These are phyloP conservation scores for Chenopodium formosanum DNA, from an alignment of 148 eudicot species.

Conservation along the genomic window DNA sequence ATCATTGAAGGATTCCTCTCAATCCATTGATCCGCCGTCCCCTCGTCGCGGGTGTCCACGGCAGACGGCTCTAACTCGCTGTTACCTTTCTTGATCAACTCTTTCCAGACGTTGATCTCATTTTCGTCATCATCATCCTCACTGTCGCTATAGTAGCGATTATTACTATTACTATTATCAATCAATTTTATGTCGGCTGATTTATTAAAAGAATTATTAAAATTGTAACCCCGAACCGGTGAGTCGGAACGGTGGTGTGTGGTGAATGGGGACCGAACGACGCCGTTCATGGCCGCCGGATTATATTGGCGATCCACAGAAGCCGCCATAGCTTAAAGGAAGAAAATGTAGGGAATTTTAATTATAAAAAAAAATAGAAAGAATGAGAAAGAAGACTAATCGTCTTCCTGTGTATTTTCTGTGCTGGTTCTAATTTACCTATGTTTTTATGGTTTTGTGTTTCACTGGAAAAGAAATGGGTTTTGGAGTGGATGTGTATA, in stretches of 20 bases:
- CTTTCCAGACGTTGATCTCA: slow-evolving; percentile 4
- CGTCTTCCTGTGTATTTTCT: slow-evolving; percentile 19
- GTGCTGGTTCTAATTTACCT: neutral
- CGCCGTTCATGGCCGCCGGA: slow-evolving; percentile 41
- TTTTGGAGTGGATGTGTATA: neutral
- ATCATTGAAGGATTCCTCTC: slow-evolving; percentile 68
- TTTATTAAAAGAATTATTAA: neutral
- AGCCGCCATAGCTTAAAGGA: slow-evolving; percentile 47
- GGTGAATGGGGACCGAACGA: slow-evolving; percentile 27
- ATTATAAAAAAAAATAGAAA: neutral
- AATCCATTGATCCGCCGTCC: slow-evolving; percentile 83
- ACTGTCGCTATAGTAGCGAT: slow-evolving; percentile 36
- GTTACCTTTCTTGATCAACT: slow-evolving; percentile 43
- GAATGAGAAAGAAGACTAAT: slow-evolving; percentile 7
- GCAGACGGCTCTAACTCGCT: slow-evolving; percentile 58
- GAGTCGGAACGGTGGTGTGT: slow-evolving; percentile 49
- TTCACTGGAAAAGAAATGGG: slow-evolving; percentile 12
- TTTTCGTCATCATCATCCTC: slow-evolving; percentile 44
- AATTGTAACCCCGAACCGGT: slow-evolving; percentile 41
- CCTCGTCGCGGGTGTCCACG: slow-evolving; percentile 60
- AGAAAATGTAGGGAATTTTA: neutral
- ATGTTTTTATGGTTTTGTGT: neutral
- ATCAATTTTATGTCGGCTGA: neutral
- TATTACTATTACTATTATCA: neutral
- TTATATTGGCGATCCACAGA: slow-evolving; percentile 68